phyloP scores from a whole-genome alignment of 2,329 filamentous ascomycete species.

The Pestalotiopsis sp. region DNA sequence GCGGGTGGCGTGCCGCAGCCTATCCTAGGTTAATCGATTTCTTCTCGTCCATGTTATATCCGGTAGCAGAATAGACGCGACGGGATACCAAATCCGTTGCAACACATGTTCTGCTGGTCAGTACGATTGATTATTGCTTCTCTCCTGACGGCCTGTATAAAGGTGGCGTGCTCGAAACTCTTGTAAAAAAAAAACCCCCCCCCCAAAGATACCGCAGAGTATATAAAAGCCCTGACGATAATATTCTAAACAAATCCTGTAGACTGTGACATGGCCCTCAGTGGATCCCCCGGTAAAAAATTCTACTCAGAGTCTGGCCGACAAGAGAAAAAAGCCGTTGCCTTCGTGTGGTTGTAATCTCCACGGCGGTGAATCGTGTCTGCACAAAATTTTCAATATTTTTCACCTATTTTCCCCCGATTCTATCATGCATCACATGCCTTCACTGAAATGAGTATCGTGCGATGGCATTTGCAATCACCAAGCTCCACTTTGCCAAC shows the following conservation, averaged over 20 bases:
- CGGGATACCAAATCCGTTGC: neutral
- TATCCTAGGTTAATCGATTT: neutral
- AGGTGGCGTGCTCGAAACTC: no score
- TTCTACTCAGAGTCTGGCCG: neutral
- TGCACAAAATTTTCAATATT: neutral
- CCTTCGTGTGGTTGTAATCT: neutral
- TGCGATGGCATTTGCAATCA: neutral
- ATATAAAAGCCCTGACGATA: no score
- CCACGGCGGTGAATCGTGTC: neutral
- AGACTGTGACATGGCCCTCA: no score
- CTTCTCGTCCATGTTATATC: neutral
- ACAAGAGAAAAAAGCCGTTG: neutral
- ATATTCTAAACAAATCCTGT: no score
- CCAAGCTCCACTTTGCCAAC: neutral
- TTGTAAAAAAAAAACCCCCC: no score
- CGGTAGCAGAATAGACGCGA: neutral
- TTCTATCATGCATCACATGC: constrained; percentile 4
- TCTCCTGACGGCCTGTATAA: no score
- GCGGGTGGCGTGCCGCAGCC: neutral
- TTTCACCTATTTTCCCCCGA: neutral
- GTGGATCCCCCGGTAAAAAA: neutral
- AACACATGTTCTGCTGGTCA: neutral
- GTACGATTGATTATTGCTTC: no score
- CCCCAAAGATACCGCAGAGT: no score
- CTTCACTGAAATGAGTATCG: neutral